Base-by-base conservation (phyloP, 176 grass and related monocot species). In the Cenchrus purpureus region DNA sequence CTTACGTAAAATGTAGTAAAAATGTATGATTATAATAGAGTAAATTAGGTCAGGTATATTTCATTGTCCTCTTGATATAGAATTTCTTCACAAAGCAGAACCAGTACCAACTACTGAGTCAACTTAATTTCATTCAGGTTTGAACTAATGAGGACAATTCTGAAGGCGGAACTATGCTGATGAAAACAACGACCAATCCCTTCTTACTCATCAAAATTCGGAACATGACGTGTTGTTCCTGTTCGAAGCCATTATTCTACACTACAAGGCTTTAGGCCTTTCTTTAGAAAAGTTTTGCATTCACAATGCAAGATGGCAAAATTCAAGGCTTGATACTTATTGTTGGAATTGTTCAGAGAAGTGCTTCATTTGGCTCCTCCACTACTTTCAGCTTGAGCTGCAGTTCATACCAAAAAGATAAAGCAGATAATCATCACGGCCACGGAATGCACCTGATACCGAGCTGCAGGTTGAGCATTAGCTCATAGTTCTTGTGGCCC, bases 381-480 rank as follows among this genome's bases (percentile, higher is more conserved):
- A 19, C 25, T 20, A 57, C 55, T 57, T 19, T 16, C 17, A 14
- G 55, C n/a, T n/a, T n/a, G n/a, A n/a, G n/a, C 55, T 57, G 17
- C 55, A 22, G 49, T 31, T 34, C 11, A 44, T 17, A 85, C 29
- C 14, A 3, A 46, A 78, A 46, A 29, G 34, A 69, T 71, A 16
- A 74, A 65, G 31, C n/a, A 28, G 22, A 59, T 19, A 48, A 46
- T 61, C 12, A 31, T 54, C 31, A 11, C 2, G 20, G 48, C 13
- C 69, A 85, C 51, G 28, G 51, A 91, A 84, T 8, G 32, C 53
- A 98, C 96, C 96, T 98, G 75, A 95, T 94, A 43, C 96, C 96
- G 11, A 98, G 93, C 68, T 98, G 96, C 84, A 98, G 83, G 79
- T 95, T 98, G 79, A 98, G 96, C 96, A 98, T 98, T 60, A 98